Base-by-base conservation (phyloP, 257 asterid species). In the Leptodermis oblonga region DNA sequence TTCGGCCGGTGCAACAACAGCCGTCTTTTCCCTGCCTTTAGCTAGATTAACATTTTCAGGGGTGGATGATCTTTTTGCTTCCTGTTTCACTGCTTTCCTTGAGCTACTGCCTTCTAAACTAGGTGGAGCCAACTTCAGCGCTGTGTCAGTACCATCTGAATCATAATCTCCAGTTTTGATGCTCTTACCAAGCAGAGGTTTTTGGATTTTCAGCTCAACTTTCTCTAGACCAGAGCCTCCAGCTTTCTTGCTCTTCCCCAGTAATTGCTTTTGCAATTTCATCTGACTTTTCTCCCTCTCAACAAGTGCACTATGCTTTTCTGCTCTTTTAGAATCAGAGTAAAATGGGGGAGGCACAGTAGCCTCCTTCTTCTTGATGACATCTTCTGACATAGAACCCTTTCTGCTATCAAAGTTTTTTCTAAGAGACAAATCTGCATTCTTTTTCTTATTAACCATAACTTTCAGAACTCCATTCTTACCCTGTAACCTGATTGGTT, bases 391-490 rank as follows among this genome's bases (percentile, higher is more conserved):
- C 79, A 76, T 75, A 22, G 80, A 79, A 45, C 78, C 88, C 41
- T 73, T 78, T 71, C 86, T 79, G 58, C 67, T 87, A 67, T 78
- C 90, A 80, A 68, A 73, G 59, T 78, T 74, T 75, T 56, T 76
- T 60, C 68, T 68, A 48, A 82, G 76, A 54, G 84, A 73, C 59
- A 75, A 71, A 64, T 81, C 92, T 70, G 79, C 52, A 77, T 80
- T 86, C 74, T 86, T 92, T 86, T 87, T 92, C 84, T 85, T 92
- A 75, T 88, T 87, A 62, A 88, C 93, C 99, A 85, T 92, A 69
- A 92, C 96, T 84, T 95, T 92, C 82, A 95, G 73, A 60, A 92
- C 96, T 71, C 99, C 98, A 75, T 86, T 95, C 83, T 95, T 95
- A 55, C 99, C 97, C 84, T 95, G 98, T 75, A 88, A 73, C 80